These are phyloP conservation scores for Cardiospermum halicacabum DNA, from an alignment of 345 rosid species.

Conservation along the genomic window DNA sequence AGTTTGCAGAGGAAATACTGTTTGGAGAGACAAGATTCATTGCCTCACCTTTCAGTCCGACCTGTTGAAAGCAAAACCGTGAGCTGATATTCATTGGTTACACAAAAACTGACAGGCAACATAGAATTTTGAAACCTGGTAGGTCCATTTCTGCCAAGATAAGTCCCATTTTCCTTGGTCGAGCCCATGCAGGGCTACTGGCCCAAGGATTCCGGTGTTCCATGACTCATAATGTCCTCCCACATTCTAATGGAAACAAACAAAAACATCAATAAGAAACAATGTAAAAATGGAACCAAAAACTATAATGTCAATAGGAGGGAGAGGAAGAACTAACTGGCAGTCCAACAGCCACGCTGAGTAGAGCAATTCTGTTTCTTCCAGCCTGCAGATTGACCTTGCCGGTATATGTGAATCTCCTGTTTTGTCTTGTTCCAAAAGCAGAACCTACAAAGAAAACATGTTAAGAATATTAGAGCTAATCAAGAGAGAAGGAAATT, in stretches of 20 bases:
- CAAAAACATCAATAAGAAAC: background rate
- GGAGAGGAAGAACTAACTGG: conserved; percentile 61
- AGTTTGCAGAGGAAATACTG: conserved; percentile 54
- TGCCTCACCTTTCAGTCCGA: conserved; percentile 96
- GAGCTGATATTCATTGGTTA: conserved; percentile 1
- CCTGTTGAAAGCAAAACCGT: conserved; percentile 40
- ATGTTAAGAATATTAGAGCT: conserved; percentile 2
- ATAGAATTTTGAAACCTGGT: conserved; percentile 52
- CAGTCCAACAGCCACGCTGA: conserved; percentile 94
- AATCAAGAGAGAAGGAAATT: conserved; percentile 3
- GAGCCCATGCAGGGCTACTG: conserved; percentile 91
- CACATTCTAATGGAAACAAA: conserved; percentile 51
- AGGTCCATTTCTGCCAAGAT: conserved; percentile 96
- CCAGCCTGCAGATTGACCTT: conserved; percentile 81
- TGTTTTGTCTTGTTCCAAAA: conserved; percentile 72
- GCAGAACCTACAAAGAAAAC: conserved; percentile 64
- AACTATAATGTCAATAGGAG: background rate
- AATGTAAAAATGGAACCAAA: background rate
- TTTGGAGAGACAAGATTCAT: conserved; percentile 75
- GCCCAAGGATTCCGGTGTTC: conserved; percentile 93
- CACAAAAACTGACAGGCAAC: background rate
- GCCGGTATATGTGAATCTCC: conserved; percentile 67
- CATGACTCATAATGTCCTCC: conserved; percentile 97
- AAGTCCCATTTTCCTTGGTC: conserved; percentile 84
- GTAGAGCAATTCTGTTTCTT: conserved; percentile 81